phyloP scores from a whole-genome alignment of 176 grass and related monocot species.

The Luzula sylvatica region DNA sequence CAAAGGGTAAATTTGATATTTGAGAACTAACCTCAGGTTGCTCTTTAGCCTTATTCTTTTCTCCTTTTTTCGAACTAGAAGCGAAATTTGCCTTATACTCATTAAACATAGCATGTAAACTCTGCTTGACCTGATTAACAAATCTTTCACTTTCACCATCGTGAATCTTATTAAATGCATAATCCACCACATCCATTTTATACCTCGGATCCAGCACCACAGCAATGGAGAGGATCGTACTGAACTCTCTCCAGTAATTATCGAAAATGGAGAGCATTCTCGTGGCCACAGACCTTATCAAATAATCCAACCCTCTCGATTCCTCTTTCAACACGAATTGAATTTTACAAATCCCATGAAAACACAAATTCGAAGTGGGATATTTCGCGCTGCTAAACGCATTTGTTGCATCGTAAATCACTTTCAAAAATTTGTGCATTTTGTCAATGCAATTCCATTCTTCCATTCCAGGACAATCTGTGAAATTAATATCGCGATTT shows the following conservation, averaged over 20 bases:
- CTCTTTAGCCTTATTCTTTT: constrained; percentile 24
- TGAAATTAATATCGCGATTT: constrained; percentile 10
- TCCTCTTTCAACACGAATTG: constrained; percentile 20
- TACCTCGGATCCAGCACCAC: constrained; percentile 23
- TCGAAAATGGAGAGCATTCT: constrained; percentile 22
- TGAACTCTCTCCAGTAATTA: constrained; percentile 19
- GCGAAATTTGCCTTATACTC: constrained; percentile 18
- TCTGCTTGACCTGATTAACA: constrained; percentile 15
- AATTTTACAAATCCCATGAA: constrained; percentile 26
- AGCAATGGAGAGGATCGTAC: constrained; percentile 13
- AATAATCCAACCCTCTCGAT: constrained; percentile 19
- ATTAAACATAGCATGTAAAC: constrained; percentile 13
- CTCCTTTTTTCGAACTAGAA: constrained; percentile 17
- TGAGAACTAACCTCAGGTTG: constrained; percentile 21
- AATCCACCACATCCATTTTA: constrained; percentile 18
- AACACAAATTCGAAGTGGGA: constrained; percentile 16
- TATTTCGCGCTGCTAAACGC: constrained; percentile 15
- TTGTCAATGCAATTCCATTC: constrained; percentile 16
- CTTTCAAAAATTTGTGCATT: constrained; percentile 23
- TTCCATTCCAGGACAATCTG: background rate
- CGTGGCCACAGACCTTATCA: constrained; percentile 10
- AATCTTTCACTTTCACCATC: constrained; percentile 11
- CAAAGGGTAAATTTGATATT: too few relatives aligned
- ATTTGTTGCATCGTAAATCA: constrained; percentile 12
- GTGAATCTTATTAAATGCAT: constrained; percentile 22